A percentile compares a stretch with the other conserved stretches of the same genome.
These are phyloP conservation scores for Tetramitus jugosus DNA, from an alignment of 208 protist species.

Conservation along the genomic window DNA sequence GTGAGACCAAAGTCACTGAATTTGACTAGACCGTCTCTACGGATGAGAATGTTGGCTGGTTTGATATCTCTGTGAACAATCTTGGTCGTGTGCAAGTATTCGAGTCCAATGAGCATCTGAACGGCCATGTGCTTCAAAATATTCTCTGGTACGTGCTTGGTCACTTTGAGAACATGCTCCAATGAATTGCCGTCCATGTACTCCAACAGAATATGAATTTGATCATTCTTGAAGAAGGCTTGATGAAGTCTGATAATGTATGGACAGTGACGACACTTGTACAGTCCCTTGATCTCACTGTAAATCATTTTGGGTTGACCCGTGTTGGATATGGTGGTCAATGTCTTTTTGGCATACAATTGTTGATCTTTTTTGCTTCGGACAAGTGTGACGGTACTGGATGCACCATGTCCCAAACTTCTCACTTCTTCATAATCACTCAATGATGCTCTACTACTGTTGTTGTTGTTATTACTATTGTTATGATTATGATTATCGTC, in stretches of 20 bases:
- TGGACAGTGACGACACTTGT: background rate
- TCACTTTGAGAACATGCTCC: background rate
- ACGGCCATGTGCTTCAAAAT: background rate
- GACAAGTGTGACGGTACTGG: background rate
- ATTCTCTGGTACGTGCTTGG: background rate
- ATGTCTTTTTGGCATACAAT: background rate
- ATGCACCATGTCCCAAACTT: background rate
- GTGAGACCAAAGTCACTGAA: background rate
- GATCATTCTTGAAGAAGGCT: background rate
- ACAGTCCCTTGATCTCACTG: background rate
- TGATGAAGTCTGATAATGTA: background rate
- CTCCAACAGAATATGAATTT: constrained; percentile 7
- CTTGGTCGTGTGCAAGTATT: background rate
- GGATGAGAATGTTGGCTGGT: constrained; percentile 13
- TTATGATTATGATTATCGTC: too few species aligned
- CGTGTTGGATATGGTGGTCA: background rate
- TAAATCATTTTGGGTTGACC: background rate
- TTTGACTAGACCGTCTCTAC: background rate
- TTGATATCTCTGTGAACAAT: constrained; percentile 2
- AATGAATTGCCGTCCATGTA: background rate
- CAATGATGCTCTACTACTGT: too few species aligned
- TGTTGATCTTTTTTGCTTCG: too few species aligned
- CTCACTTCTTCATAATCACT: too few species aligned
- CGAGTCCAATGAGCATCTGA: background rate
- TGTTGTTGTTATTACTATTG: too few species aligned